Conservation (phyloP, 176 grass and related monocot species). For the Bromus sterilis region DNA sequence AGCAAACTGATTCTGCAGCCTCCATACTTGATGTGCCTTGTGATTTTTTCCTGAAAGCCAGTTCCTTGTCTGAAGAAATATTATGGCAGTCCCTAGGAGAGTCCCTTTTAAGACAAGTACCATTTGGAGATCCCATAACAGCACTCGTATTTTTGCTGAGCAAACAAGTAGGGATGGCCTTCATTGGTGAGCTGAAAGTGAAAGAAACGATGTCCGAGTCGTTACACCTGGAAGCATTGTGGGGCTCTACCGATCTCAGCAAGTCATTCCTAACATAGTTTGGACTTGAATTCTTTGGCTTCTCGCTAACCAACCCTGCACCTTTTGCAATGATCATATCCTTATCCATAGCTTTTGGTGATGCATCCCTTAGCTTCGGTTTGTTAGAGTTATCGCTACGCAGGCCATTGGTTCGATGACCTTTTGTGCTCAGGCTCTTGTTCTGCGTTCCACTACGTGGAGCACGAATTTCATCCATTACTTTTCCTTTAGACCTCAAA, state of each 20-base stretch:
- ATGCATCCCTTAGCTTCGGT: not conserved
- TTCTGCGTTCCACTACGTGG: slow-evolving; percentile 4
- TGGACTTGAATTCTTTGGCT: slow-evolving; percentile 16
- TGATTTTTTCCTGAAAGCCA: not conserved
- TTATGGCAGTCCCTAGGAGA: not conserved
- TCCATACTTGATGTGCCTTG: slow-evolving; percentile 3
- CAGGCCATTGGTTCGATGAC: not conserved
- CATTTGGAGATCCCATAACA: slow-evolving; percentile 21
- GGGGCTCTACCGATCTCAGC: not conserved
- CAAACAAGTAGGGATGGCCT: not conserved
- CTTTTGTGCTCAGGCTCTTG: slow-evolving; percentile 25
- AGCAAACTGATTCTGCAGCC: not conserved
- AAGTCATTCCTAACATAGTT: slow-evolving; percentile 6
- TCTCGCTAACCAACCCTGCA: slow-evolving; percentile 30
- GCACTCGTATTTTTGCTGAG: not conserved
- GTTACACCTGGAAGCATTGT: slow-evolving; percentile 17
- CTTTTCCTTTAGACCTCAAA: slow-evolving; percentile 42
- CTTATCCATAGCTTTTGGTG: slow-evolving; percentile 24
- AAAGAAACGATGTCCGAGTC: slow-evolving; percentile 33
- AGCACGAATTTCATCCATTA: slow-evolving; percentile 14
- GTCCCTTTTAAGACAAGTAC: slow-evolving; percentile 9
- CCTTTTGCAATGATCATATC: slow-evolving; percentile 52
- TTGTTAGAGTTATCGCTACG: slow-evolving; percentile 8
- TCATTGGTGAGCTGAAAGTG: slow-evolving; percentile 47
- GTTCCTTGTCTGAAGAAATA: not conserved